Evolutionary conservation across 306 rosid species (phyloP).

Genomic region (Urtica urens): DNA sequence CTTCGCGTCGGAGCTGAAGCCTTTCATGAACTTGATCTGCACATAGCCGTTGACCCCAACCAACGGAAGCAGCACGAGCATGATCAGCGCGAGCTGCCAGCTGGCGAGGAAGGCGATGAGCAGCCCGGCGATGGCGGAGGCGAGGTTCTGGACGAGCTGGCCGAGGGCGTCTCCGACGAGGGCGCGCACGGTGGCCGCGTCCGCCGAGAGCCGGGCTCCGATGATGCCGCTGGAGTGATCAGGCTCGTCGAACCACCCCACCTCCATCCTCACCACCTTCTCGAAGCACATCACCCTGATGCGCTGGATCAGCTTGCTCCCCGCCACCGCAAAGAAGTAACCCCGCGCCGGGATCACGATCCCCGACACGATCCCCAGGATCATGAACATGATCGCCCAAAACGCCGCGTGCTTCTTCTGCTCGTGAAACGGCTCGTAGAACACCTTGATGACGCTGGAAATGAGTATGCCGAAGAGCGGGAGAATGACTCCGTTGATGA

Average conservation of each 20-base stretch:
- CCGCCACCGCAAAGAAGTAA: constrained; percentile 72
- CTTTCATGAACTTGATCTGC: constrained; percentile 69
- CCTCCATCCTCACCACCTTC: constrained; percentile 68
- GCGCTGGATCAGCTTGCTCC: constrained; percentile 60
- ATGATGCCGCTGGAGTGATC: constrained; percentile 63
- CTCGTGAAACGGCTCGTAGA: constrained; percentile 44
- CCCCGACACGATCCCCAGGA: constrained; percentile 41
- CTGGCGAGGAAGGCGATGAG: constrained; percentile 58
- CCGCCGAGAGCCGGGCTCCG: constrained; percentile 81
- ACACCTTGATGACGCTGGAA: constrained; percentile 52
- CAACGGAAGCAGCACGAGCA: constrained; percentile 56
- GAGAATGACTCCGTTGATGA: constrained; percentile 39
- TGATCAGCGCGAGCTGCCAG: constrained; percentile 56
- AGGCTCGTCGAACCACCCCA: constrained; percentile 82
- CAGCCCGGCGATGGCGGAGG: constrained; percentile 53
- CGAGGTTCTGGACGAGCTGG: constrained; percentile 41
- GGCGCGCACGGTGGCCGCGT: constrained; percentile 71
- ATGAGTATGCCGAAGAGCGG: constrained; percentile 54
- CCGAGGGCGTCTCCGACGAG: constrained; percentile 69
- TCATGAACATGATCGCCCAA: constrained; percentile 54
- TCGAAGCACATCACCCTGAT: constrained; percentile 59
- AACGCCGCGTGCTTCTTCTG: constrained; percentile 49
- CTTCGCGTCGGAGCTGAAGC: constrained; percentile 75
- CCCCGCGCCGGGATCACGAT: constrained; percentile 33
- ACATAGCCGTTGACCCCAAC: constrained; percentile 55